Conservation (phyloP, 2,329 filamentous ascomycete genomes). For the Phyllosticta ampelicida region DNA sequence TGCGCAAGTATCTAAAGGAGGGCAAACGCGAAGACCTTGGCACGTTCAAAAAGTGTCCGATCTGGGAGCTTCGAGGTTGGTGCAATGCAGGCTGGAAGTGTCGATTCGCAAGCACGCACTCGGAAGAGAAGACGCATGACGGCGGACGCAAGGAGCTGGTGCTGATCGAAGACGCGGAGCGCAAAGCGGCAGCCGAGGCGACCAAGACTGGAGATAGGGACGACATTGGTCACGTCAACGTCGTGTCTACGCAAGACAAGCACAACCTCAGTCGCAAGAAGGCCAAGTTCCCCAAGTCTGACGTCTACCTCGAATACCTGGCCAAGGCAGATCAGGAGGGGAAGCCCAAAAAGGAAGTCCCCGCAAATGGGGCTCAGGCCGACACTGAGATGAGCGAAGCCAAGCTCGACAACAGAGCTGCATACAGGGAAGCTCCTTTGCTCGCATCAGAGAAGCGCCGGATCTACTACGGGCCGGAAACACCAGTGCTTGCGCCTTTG, state of each 20-base stretch:
- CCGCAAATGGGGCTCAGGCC: conserved; percentile 16
- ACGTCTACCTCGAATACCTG: conserved; percentile 68
- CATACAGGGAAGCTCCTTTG: conserved; percentile 76
- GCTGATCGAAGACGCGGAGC: conserved; percentile 48
- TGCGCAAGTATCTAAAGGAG: conserved; percentile 73
- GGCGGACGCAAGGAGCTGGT: conserved; percentile 78
- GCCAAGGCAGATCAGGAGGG: conserved; percentile 33
- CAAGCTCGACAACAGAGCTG: conserved; percentile 60
- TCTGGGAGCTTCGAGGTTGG: conserved; percentile 64
- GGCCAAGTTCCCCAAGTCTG: conserved; percentile 58
- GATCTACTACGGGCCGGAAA: conserved; percentile 89
- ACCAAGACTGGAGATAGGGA: conserved; percentile 23
- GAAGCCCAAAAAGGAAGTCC: conserved; percentile 19
- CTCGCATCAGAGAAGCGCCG: conserved; percentile 86
- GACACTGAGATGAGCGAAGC: conserved; percentile 16
- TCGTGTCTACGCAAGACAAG: conserved; percentile 59
- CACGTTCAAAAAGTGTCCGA: conserved; percentile 68
- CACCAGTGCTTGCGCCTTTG: conserved; percentile 82
- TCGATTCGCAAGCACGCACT: conserved; percentile 80
- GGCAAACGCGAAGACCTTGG: conserved; percentile 71
- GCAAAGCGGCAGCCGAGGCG: conserved; percentile 38
- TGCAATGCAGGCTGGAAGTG: conserved; percentile 91
- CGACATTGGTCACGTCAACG: conserved; percentile 61
- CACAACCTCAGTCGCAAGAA: conserved; percentile 64
- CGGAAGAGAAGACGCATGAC: conserved; percentile 62